Conservation (phyloP, 2,329 filamentous ascomycete genomes). For the Fusarium tjaetaba region DNA sequence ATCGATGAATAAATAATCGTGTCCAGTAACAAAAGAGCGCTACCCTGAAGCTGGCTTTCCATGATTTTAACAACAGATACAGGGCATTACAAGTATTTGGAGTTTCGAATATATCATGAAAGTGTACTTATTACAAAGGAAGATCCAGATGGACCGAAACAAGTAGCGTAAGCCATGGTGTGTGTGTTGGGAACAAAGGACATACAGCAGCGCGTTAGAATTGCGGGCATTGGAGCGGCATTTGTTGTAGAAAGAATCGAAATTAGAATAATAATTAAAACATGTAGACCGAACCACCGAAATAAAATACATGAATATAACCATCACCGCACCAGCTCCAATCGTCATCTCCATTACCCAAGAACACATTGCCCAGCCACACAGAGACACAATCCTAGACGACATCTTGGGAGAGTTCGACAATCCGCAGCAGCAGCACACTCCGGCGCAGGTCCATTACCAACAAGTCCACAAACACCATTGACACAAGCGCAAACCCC, state of each 20-base stretch:
- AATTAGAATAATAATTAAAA: background rate
- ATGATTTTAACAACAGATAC: fast-evolving
- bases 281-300: background rate
- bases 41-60: fast-evolving
- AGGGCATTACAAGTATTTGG: no score
- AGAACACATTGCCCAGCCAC: background rate
- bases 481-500: background rate
- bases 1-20: background rate
- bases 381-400: background rate
- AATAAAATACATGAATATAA: fast-evolving
- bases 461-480: background rate
- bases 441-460: background rate
- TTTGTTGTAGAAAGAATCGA: background rate
- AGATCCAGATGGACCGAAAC: background rate
- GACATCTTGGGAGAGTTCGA: background rate
- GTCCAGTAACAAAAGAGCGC: background rate
- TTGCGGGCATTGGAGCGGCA: fast-evolving
- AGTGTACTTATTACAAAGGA: background rate
- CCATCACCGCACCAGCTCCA: background rate
- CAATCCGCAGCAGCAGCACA: background rate
- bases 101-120: no score
- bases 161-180: no score
- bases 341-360: background rate
- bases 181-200: no score
- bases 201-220: fast-evolving